Base-by-base conservation (phyloP, 257 asterid species). In the Capsicum pubescens region DNA sequence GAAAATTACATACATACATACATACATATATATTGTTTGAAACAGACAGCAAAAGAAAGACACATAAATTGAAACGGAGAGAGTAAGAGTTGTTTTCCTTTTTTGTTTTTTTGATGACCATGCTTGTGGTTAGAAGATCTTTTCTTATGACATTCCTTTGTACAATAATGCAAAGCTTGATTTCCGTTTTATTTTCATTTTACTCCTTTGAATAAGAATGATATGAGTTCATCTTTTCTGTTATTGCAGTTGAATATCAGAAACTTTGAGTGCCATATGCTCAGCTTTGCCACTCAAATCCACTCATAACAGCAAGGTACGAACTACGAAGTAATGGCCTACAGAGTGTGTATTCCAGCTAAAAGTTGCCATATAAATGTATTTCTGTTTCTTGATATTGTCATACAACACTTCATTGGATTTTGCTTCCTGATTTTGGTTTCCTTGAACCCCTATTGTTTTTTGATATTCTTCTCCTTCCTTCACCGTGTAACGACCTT, bases 221-320 rank as follows among this genome's bases (percentile, higher is more conserved):
- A 64, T 60, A 82, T 26, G 57, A 42, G 35, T 64, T 55, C 68
- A 35, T 76, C 58, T 35, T 36, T 85, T 82, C 36, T 83, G 82
- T 77, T 77, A 32, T 46, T 89, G 95, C 98, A 97, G 99, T 86
- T 97, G 90, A 97, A 97, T 90, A 81, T 92, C 93, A 90, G 95
- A 90, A 97, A 95, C 88, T 97, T 97, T 81, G 97, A 93, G 83
- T 93, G 97, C 81, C 97, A 91, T 82, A 83, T 92, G 66, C 97
- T 97, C 87, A 93, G 98, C 90, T 90, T 95, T 66, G 95, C 93
- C 85, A 86, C 93, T 84, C 91, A 93, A 71, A 88, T 93, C 79
- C 64, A 86, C 85, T 86, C 84, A 26, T 91, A 66, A 89, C 78
- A 39, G 32, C 42, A 76, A 87, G 90, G 64, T 87, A 84, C 13